A percentile compares a stretch with the other conserved stretches of the same genome.
Conservation (phyloP, 257 asterid species). For the Salvia miltiorrhiza region DNA sequence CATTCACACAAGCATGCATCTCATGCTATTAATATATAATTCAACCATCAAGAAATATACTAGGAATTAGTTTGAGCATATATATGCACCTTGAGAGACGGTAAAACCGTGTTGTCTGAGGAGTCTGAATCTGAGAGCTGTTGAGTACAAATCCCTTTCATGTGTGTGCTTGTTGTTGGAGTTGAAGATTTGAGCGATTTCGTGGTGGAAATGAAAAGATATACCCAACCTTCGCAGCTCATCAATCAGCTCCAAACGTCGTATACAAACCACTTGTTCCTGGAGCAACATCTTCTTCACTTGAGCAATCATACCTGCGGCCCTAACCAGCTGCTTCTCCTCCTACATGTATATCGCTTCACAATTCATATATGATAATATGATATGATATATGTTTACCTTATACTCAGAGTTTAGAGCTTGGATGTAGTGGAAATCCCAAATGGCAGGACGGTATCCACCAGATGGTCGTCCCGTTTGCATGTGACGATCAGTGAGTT, state of each 20-base stretch:
- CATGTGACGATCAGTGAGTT: too few species aligned
- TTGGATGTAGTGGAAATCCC: not conserved
- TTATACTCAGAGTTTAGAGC: not conserved
- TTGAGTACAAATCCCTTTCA: conserved; percentile 14
- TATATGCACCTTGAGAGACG: too few species aligned
- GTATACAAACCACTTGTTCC: too few species aligned
- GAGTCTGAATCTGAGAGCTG: not conserved
- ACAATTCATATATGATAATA: too few species aligned
- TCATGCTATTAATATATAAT: too few species aligned
- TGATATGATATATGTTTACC: not conserved
- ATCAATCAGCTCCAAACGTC: conserved; percentile 1
- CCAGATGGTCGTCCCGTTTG: not conserved
- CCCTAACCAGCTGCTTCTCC: too few species aligned
- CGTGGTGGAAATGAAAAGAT: not conserved
- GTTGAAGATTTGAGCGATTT: not conserved
- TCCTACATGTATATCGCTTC: too few species aligned
- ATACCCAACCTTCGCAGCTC: not conserved
- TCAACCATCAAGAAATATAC: too few species aligned
- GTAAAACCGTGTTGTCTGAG: not conserved
- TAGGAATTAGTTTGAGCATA: too few species aligned
- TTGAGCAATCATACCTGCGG: too few species aligned
- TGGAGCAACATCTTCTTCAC: too few species aligned
- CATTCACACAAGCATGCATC: too few species aligned
- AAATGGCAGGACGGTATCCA: not conserved
- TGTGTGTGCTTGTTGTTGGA: not conserved